phyloP scores from a whole-genome alignment of 371 early-diverging fungal species.

The Rhizopus delemar region DNA sequence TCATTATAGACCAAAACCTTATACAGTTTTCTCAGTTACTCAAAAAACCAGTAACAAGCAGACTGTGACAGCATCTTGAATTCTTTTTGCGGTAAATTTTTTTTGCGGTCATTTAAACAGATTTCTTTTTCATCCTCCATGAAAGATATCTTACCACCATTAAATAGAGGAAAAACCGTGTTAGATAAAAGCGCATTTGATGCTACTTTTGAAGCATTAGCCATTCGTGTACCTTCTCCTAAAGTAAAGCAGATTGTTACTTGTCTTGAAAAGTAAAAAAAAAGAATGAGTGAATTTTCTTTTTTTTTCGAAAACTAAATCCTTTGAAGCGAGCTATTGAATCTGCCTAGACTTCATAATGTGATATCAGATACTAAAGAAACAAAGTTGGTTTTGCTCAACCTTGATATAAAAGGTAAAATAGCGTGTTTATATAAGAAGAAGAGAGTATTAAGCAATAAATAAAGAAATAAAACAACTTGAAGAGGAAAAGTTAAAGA shows the following conservation, averaged over 20 bases:
- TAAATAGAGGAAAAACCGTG: conserved; percentile 52
- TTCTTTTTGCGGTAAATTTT: conserved; percentile 4
- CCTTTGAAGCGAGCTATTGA: conserved; percentile 44
- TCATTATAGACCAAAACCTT: no score
- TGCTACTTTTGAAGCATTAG: conserved; percentile 56
- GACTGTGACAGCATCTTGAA: not conserved
- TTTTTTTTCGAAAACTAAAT: not conserved
- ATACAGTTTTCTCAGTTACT: no score
- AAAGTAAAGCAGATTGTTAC: conserved; percentile 56
- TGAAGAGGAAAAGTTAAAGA: conserved; percentile 14
- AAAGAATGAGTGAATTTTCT: not conserved
- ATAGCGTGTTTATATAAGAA: not conserved
- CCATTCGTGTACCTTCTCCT: conserved; percentile 62
- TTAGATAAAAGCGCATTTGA: conserved; percentile 66
- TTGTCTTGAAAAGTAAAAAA: conserved; percentile 45
- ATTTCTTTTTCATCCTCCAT: conserved; percentile 1
- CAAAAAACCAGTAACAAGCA: no score
- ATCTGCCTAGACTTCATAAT: conserved; percentile 69
- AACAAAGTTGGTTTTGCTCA: conserved; percentile 65
- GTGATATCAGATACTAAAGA: conserved; percentile 62
- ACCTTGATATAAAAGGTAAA: conserved; percentile 36
- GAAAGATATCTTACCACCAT: conserved; percentile 32
- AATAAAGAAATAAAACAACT: conserved; percentile 31
- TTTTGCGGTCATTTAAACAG: not conserved
- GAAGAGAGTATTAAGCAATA: not conserved